Base-by-base conservation (phyloP, 228 moss, liverwort and hornwort genomes). In the Sphagnum fallax region DNA sequence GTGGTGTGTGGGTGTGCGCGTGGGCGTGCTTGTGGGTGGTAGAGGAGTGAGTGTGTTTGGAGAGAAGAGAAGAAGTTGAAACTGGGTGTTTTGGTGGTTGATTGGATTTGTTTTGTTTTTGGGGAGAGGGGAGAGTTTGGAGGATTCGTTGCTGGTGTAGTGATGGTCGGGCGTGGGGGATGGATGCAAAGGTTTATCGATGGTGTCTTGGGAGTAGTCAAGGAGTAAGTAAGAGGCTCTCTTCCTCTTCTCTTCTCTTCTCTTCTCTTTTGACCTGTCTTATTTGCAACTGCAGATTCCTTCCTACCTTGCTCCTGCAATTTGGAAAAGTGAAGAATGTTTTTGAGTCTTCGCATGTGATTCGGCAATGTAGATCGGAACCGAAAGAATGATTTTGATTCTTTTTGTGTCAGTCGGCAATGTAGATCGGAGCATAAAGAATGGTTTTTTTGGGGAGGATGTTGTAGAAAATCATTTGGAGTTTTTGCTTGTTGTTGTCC, bases 121-220 rank as follows among this genome's bases (percentile, higher is more conserved):
- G 32, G 32, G 32, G 2, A 32, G 32, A 32, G 32, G 32, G 32
- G 32, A 32, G 32, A 32, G 32, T 32, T 32, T 32, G 32, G 32
- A 32, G 32, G 32, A 32, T 32, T 3, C 32, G 32, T 32, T 32
- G 32, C 16, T 72, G 48, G 72, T 77, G 80, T 5, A 68, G 67
- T 8, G 53, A 63, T 51, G 77, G 71, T 80, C 80, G 77, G 5
- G 72, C 75, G 0, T 0, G 75, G 65, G 32, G 81, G 14, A 57
- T 79, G 6, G 86, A 92, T 96, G 61, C 89, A 92, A 67, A 81
- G 91, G 71, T 64, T 96, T 53, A 88, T 96, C 67, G 95, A 96
- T 75, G 76, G 51, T 69, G 88, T 81, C 32, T 76, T 96, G 71
- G 92, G 92, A 68, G 77, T 96, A 72, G 95, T 86, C 0, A 96